These are phyloP conservation scores for Eucalyptus erythrocorys DNA, from an alignment of 345 rosid genomes.

Conservation along the genomic window DNA sequence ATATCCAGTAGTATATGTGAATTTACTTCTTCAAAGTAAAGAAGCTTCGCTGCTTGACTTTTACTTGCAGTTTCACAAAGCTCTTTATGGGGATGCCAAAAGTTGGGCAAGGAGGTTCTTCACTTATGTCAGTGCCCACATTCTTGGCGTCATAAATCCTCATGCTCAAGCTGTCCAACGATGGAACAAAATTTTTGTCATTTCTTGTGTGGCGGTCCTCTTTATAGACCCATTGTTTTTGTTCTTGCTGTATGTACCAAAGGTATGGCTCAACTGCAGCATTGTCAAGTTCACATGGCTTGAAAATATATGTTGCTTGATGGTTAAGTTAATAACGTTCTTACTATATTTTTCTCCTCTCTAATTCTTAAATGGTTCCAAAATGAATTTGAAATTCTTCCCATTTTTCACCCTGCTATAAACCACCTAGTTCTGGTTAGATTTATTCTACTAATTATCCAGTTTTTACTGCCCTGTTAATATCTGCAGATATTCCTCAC, in stretches of 20 bases:
- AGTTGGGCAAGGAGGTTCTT: constrained; percentile 58
- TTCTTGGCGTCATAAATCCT: constrained; percentile 78
- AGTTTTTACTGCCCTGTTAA: neutral
- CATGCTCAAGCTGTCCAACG: constrained; percentile 46
- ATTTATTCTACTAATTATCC: neutral
- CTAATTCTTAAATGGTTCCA: neutral
- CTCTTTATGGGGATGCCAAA: constrained; percentile 68
- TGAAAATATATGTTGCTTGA: neutral
- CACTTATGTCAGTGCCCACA: constrained; percentile 10
- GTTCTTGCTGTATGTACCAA: constrained; percentile 39
- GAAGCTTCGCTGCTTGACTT: neutral
- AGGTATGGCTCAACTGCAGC: constrained; percentile 21
- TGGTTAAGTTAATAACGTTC: neutral
- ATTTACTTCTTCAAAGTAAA: neutral
- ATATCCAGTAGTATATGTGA: neutral
- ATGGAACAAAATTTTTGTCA: constrained; percentile 40
- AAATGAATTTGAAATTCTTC: neutral
- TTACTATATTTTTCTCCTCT: neutral
- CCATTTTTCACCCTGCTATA: neutral
- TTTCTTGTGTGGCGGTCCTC: constrained; percentile 52
- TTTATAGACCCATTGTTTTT: constrained; percentile 79
- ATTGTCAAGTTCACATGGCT: neutral
- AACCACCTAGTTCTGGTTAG: neutral
- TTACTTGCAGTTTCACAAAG: constrained; percentile 45
- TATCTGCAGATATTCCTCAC: neutral